These are phyloP conservation scores for Phytophthora foliorum DNA, from an alignment of 352 stramenopile genomes.

Conservation along the genomic window DNA sequence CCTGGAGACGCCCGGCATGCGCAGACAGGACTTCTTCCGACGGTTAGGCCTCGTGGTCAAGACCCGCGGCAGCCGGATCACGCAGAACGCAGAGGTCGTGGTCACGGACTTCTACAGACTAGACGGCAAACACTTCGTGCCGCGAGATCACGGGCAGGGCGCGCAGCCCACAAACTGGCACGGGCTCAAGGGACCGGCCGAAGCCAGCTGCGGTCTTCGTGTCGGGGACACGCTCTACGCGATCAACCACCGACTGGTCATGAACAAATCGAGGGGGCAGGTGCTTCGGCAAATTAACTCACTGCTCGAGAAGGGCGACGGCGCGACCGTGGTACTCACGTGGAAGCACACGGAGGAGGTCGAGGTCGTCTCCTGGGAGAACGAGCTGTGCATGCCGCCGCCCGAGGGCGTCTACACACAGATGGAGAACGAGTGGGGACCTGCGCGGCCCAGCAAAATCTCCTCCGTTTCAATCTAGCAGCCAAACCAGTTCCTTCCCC, in stretches of 20 bases:
- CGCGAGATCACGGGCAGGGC: conserved; percentile 75
- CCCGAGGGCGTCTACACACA: conserved; percentile 85
- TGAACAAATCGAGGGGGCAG: conserved; percentile 89
- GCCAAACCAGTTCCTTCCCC: conserved; percentile 17
- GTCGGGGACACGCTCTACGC: conserved; percentile 86
- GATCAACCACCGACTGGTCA: conserved; percentile 88
- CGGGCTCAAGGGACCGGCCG: conserved; percentile 75
- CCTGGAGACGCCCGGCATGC: conserved; percentile 64
- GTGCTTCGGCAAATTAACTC: conserved; percentile 85
- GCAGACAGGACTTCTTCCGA: conserved; percentile 83
- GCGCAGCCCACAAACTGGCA: conserved; percentile 71
- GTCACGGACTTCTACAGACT: conserved; percentile 84
- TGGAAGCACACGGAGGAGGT: conserved; percentile 89
- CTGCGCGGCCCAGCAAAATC: conserved; percentile 83
- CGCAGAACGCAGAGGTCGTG: conserved; percentile 87
- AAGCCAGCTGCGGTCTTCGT: conserved; percentile 79
- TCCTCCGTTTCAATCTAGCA: conserved; percentile 88
- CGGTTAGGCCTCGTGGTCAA: conserved; percentile 84
- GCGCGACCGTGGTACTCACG: conserved; percentile 73
- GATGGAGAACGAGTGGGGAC: conserved; percentile 89
- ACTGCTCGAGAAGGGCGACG: conserved; percentile 79
- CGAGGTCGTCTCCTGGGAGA: conserved; percentile 78
- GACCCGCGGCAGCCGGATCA: conserved; percentile 85
- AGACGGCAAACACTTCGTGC: conserved; percentile 82
- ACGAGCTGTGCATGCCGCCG: conserved; percentile 78